Evolutionary conservation across 23 red algal genomes (phyloP).

Genomic region (Chondrus crispus): DNA sequence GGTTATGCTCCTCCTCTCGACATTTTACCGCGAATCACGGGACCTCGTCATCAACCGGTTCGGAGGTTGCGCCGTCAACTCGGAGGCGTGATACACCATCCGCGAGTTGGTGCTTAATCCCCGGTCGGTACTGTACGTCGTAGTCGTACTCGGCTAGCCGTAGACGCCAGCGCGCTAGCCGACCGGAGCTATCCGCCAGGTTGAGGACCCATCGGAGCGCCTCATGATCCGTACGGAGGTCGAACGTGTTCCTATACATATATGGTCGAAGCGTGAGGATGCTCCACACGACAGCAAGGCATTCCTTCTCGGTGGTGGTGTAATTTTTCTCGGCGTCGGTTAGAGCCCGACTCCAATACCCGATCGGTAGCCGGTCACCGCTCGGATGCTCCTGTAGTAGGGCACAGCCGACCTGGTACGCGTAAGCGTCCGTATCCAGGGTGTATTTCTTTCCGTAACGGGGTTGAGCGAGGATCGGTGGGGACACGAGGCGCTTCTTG

Average conservation of each 20-base stretch:
- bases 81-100: neutral
- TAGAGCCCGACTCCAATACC: conserved; percentile 1
- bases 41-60: neutral
- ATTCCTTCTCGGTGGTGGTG: neutral
- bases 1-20: no score
- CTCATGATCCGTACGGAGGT: neutral
- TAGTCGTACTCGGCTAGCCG: neutral
- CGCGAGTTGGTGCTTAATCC: neutral
- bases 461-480: neutral
- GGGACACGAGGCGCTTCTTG: neutral
- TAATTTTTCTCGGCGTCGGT: neutral
- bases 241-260: neutral
- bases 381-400: neutral
- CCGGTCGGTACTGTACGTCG: neutral
- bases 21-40: neutral
- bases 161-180: neutral
- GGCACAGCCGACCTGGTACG: neutral
- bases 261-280: neutral
- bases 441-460: neutral
- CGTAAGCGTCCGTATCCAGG: neutral
- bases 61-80: neutral
- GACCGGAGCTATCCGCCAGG: neutral
- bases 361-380: neutral
- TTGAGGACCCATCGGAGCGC: conserved; percentile 4
- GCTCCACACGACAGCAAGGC: neutral